Percentiles rank a stretch among this genome's conserved stretches.
These are phyloP conservation scores for Chenopodium berlandieri DNA, from an alignment of 148 eudicot species.

Conservation along the genomic window DNA sequence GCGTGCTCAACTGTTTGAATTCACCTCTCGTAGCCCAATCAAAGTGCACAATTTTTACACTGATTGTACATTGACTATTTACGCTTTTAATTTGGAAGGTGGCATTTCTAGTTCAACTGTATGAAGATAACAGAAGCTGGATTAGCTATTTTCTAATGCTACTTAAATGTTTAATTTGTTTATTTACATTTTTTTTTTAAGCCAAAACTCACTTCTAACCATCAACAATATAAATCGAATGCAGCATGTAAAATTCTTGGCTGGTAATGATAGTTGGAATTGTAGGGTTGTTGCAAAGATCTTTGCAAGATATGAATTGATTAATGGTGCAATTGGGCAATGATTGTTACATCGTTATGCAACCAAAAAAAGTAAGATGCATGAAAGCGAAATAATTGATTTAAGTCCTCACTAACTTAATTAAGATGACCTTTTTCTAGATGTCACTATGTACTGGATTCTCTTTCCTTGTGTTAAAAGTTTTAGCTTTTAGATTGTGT, in stretches of 20 bases:
- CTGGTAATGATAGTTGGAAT: neutral
- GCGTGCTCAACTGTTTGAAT: too few species aligned
- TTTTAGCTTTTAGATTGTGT: conserved; percentile 1
- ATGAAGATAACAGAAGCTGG: neutral
- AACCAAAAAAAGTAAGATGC: neutral
- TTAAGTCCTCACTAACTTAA: neutral
- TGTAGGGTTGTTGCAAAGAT: neutral
- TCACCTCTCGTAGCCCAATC: too few species aligned
- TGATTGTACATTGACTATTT: too few species aligned
- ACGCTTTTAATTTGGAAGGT: neutral
- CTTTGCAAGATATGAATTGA: neutral
- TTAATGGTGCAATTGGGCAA: neutral
- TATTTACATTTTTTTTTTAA: too few species aligned
- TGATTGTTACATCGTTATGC: neutral
- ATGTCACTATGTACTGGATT: neutral
- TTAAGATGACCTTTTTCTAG: neutral
- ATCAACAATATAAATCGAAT: neutral
- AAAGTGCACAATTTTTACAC: too few species aligned
- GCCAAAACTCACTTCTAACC: neutral
- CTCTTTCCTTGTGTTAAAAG: neutral
- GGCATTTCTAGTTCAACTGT: neutral
- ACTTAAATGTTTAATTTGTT: too few species aligned
- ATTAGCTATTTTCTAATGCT: neutral
- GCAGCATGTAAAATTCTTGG: neutral
- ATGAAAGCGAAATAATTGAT: neutral